These are phyloP conservation scores for Hanseniaspora singularis DNA, from an alignment of 805 yeast species.

Conservation along the genomic window DNA sequence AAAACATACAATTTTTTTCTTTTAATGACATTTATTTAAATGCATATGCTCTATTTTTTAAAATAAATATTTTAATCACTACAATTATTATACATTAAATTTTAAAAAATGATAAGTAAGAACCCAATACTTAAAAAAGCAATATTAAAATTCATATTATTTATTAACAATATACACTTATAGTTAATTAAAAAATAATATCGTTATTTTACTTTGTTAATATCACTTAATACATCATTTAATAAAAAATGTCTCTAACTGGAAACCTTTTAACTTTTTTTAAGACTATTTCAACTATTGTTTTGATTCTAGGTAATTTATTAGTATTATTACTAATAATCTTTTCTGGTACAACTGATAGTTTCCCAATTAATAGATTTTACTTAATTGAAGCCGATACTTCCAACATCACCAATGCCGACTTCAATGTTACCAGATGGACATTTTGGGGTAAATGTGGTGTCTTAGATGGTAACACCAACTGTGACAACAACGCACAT, in stretches of 20 bases:
- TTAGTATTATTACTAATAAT: slow-evolving; percentile 45
- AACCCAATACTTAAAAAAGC: too few relatives aligned
- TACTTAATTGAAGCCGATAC: slow-evolving; percentile 68
- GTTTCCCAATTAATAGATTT: slow-evolving; percentile 50
- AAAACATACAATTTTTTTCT: too few relatives aligned
- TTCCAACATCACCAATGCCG: slow-evolving; percentile 38
- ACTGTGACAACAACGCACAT: slow-evolving; percentile 27
- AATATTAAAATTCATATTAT: too few relatives aligned
- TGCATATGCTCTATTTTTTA: too few relatives aligned
- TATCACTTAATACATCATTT: background rate
- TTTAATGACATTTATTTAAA: too few relatives aligned
- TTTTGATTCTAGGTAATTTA: slow-evolving; percentile 33
- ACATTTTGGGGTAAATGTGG: slow-evolving; percentile 72
- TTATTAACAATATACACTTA: too few relatives aligned
- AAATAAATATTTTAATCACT: too few relatives aligned
- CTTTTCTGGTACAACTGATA: slow-evolving; percentile 49
- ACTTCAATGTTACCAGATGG: slow-evolving; percentile 47
- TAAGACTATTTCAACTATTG: slow-evolving; percentile 20
- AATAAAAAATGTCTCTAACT: background rate
- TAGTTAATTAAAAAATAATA: too few relatives aligned
- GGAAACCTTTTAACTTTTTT: background rate
- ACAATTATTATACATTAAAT: too few relatives aligned
- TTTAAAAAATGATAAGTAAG: too few relatives aligned
- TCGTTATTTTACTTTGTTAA: too few relatives aligned
- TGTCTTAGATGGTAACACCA: slow-evolving; percentile 20